These are phyloP conservation scores for Dendrobium catenatum DNA, from an alignment of 106 monocot genomes.

Conservation along the genomic window DNA sequence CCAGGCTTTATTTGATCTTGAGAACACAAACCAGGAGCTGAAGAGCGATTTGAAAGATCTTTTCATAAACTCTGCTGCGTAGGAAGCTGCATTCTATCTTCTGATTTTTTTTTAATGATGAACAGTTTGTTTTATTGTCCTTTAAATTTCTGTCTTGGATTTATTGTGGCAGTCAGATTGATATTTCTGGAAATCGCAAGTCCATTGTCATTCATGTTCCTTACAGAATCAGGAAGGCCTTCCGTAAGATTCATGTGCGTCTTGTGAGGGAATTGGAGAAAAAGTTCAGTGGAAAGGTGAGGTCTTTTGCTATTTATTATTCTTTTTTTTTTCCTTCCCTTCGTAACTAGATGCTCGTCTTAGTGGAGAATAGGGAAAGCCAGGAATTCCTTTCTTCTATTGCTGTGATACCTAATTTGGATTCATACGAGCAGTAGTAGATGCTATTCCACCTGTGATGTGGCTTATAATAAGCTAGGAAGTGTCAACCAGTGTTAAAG, in stretches of 20 bases:
- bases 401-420: neutral
- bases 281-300: constrained; percentile 96
- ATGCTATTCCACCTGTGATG: neutral
- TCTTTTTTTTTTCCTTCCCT: neutral
- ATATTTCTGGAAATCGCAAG: constrained; percentile 65
- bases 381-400: neutral
- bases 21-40: constrained; percentile 72
- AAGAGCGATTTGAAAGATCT: constrained; percentile 95
- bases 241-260: constrained; percentile 82
- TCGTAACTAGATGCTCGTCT: neutral
- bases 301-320: neutral
- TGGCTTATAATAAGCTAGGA: too few relatives aligned
- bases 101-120: neutral
- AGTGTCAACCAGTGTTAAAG: neutral
- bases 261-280: constrained; percentile 95
- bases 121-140: neutral
- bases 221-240: constrained; percentile 72
- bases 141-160: neutral
- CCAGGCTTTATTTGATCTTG: constrained; percentile 81
- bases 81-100: constrained; percentile 4
- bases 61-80: constrained; percentile 77
- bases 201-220: constrained; percentile 84
- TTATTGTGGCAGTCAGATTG: constrained; percentile 48
- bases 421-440: neutral
- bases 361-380: neutral